Evolutionary conservation across 345 rosid species (phyloP).

Genomic region (Hibiscus mutabilis): DNA sequence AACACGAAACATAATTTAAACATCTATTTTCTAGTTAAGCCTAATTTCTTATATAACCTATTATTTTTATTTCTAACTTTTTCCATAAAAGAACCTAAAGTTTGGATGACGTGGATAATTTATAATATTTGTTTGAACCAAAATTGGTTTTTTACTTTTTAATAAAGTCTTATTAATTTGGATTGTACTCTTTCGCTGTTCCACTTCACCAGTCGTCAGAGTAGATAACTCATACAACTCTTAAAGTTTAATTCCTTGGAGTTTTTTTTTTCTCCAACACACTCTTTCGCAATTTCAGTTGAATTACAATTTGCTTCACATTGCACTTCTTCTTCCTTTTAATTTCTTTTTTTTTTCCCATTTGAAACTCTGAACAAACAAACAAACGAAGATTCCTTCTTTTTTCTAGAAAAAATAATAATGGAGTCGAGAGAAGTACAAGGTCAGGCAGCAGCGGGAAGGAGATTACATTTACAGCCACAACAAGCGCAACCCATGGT

Average conservation of each 20-base stretch:
- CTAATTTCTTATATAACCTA: too few species aligned
- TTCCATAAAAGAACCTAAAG: too few species aligned
- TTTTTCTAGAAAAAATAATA: background rate
- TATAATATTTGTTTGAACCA: too few species aligned
- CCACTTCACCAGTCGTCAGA: too few species aligned
- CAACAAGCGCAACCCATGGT: slow-evolving; percentile 19
- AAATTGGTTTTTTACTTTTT: too few species aligned
- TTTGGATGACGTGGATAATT: too few species aligned
- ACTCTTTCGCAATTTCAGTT: background rate
- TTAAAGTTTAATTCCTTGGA: background rate
- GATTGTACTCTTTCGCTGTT: too few species aligned
- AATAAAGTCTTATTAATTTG: too few species aligned
- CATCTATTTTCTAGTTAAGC: too few species aligned
- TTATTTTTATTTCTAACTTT: too few species aligned
- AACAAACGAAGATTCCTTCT: background rate
- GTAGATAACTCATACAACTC: background rate
- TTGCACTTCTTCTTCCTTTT: background rate
- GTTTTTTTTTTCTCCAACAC: background rate
- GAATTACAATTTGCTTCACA: background rate
- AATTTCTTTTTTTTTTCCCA: background rate
- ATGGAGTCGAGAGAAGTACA: slow-evolving; percentile 53
- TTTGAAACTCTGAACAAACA: background rate
- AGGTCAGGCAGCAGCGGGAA: slow-evolving; percentile 22
- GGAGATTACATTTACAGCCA: slow-evolving; percentile 1
- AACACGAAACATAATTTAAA: too few species aligned